Evolutionary conservation across 345 rosid genomes (phyloP), one percentile per base, ranked within the genome.

Genomic region (Atalantia buxifolia): DNA sequence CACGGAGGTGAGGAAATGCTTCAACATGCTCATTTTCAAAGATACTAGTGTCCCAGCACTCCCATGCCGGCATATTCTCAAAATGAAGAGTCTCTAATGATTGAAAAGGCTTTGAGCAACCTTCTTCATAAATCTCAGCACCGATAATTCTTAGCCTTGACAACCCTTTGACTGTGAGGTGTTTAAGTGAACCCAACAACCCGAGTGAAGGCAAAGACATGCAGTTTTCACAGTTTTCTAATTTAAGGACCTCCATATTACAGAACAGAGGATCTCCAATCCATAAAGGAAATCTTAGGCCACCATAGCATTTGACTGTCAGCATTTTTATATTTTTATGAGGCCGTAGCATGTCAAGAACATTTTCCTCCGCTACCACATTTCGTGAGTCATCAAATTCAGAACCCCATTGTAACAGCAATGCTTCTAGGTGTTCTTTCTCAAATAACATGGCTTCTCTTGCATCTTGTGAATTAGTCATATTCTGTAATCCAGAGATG

Each of bases 21-120:
- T 1, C 16, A 59, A 24, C 3, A 24, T 24, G 50, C 40, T 40
- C 59, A 5, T 74, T 18, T 62, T 62, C 38, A 4, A 40, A n/a
- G 2, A 61, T 42, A 10, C 16, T 45, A 45, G 59, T 31, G 7
- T 74, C 56, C 77, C 77, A 74, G 25, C 16, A 28, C 6, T 61
- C 59, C 68, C 57, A 61, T 25, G 45, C 69, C 10, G 5, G 10
- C 56, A 74, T 7, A 42, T 61, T 6, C 40, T 40, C 59, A 18
- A 62, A 59, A 62, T 12, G 8, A 61, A 74, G 77, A 74, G 33
- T 62, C 57, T 74, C 77, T 33, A 74, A 40, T 14, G 69, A 38
- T 61, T 28, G 77, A 31, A 61, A 74, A 9, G 38, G 45, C 25
- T 21, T 35, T 22, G 27, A 72, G 31, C 40, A 61, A 40, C 7